Evolutionary conservation across 2,329 filamentous ascomycete genomes (phyloP).

Genomic region (Xylariaceae sp.): DNA sequence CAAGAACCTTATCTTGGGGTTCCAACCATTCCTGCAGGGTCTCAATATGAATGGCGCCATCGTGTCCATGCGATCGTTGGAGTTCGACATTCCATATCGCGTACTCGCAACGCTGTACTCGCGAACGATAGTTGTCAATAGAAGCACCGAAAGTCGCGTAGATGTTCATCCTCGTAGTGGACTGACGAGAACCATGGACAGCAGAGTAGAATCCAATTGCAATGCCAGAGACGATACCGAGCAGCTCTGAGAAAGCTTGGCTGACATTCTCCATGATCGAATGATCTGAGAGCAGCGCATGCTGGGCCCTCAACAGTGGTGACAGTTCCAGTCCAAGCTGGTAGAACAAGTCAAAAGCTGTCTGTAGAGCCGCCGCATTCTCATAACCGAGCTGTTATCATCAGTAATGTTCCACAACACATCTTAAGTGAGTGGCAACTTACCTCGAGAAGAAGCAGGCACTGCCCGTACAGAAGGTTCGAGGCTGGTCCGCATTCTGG

Average conservation of each 20-base stretch:
- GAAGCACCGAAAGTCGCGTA: conserved; percentile 22
- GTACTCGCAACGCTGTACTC: conserved; percentile 16
- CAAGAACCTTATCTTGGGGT: conserved; percentile 24
- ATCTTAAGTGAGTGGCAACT: background rate
- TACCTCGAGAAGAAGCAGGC: conserved; percentile 26
- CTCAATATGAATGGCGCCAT: conserved; percentile 20
- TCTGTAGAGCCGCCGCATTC: conserved; percentile 23
- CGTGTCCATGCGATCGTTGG: conserved; percentile 20
- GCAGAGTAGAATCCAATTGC: conserved; percentile 20
- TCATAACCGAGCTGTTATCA: conserved; percentile 23
- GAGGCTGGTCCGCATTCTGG: conserved; percentile 21
- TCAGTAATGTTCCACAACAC: background rate
- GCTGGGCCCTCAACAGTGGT: conserved; percentile 20
- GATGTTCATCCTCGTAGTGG: conserved; percentile 18
- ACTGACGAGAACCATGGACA: conserved; percentile 16
- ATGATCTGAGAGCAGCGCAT: conserved; percentile 18
- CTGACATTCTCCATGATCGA: conserved; percentile 23
- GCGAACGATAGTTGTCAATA: conserved; percentile 23
- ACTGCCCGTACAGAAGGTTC: conserved; percentile 27
- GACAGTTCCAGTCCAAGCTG: conserved; percentile 25
- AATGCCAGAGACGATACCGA: conserved; percentile 25
- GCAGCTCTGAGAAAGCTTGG: conserved; percentile 26
- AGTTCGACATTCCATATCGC: conserved; percentile 28
- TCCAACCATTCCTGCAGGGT: conserved; percentile 22
- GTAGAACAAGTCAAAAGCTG: conserved; percentile 27